Evolutionary conservation across 2,329 filamentous ascomycete genomes (phyloP).

Genomic region (Microascus cirrosus): DNA sequence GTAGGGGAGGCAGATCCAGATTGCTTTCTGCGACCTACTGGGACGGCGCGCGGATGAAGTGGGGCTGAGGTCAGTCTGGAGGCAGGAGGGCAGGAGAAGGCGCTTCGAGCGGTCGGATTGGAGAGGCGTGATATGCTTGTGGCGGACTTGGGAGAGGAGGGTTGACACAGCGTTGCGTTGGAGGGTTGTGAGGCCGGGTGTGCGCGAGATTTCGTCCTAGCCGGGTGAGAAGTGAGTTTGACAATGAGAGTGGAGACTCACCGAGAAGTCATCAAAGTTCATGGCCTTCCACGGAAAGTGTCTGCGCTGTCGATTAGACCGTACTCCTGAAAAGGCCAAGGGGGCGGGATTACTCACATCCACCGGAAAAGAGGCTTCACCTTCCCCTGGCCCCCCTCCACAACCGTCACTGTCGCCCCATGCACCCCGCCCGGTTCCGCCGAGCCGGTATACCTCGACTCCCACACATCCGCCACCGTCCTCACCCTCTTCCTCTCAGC

Average conservation of each 20-base stretch:
- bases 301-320: not conserved
- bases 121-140: not conserved
- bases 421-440: not conserved
- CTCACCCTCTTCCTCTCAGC: not conserved
- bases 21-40: not conserved
- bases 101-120: not conserved
- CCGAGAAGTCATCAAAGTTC: conserved; percentile 1
- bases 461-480: not conserved
- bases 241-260: not conserved
- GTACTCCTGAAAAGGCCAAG: not conserved
- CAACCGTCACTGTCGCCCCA: not conserved
- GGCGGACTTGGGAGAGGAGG: not conserved
- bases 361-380: not conserved
- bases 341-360: not conserved
- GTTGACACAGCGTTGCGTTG: not conserved
- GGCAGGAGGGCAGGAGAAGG: not conserved
- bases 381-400: not conserved
- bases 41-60: not conserved
- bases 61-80: not conserved
- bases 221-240: not conserved
- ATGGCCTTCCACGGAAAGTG: not conserved
- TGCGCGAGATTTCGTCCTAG: not conserved
- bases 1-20: conserved; percentile 4
- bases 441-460: not conserved
- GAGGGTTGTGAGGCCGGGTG: not conserved